Percentiles rank a stretch among this genome's conserved stretches.
Conservation (phyloP, 345 rosid species). For the Salix koriyanagi region DNA sequence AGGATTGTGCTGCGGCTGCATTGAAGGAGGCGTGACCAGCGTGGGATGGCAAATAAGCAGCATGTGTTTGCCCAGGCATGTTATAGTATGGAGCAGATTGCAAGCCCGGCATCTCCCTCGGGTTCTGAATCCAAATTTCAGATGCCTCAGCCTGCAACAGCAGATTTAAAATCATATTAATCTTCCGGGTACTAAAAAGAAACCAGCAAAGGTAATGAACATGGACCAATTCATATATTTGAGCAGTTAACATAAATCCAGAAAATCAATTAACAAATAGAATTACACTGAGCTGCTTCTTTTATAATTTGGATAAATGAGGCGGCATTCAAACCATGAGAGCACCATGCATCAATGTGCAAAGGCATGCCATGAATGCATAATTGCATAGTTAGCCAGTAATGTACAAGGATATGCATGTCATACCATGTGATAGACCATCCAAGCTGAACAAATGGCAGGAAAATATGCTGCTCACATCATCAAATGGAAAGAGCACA, state of each 20-base stretch:
- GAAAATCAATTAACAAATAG: neutral
- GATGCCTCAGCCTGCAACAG: conserved; percentile 71
- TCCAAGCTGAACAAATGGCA: too few species aligned
- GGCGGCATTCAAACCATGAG: neutral
- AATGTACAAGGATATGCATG: neutral
- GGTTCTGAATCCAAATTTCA: conserved; percentile 90
- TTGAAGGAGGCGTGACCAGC: conserved; percentile 73
- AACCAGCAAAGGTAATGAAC: neutral
- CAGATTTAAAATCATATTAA: neutral
- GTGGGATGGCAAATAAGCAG: conserved; percentile 73
- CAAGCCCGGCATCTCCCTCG: conserved; percentile 61
- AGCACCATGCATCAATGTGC: neutral
- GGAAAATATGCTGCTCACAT: neutral
- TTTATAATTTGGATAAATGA: too few species aligned
- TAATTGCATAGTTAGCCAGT: too few species aligned
- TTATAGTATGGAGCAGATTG: conserved; percentile 78
- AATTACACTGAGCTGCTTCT: too few species aligned
- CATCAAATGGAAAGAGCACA: neutral
- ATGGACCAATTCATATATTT: neutral
- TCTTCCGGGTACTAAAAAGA: neutral
- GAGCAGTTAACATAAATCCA: neutral
- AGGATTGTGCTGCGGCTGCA: conserved; percentile 75
- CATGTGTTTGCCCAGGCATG: conserved; percentile 75
- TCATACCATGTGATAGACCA: neutral
- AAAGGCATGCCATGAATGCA: neutral